Evolutionary conservation across 2,329 filamentous ascomycete species (phyloP).

Genomic region (Raffaelea deltoideospora): DNA sequence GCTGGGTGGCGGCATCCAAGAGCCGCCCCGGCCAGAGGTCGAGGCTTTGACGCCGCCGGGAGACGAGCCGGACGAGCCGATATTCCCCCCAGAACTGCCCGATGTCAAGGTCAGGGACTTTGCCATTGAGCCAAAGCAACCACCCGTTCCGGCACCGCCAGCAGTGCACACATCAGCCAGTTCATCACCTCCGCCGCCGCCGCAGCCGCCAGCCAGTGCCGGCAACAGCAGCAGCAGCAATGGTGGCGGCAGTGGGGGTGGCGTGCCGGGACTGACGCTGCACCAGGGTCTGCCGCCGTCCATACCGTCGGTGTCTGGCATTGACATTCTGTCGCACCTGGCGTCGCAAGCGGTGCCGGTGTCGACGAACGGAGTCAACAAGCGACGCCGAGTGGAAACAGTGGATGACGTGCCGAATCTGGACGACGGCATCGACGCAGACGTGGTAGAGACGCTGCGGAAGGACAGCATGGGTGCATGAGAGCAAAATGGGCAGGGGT

Average conservation of each 20-base stretch:
- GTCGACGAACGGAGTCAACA: conserved; percentile 37
- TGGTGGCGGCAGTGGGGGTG: background rate
- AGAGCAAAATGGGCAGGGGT: background rate
- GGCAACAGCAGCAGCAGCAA: background rate
- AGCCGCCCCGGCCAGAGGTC: conserved; percentile 62
- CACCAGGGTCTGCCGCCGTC: no score
- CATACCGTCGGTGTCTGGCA: conserved; percentile 15
- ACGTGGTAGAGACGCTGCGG: conserved; percentile 39
- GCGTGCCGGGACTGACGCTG: background rate
- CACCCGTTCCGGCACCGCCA: no score
- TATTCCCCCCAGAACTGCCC: no score
- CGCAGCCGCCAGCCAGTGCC: background rate
- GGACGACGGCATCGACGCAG: conserved; percentile 40
- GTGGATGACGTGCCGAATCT: conserved; percentile 36
- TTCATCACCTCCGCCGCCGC: background rate
- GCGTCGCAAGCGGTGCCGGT: conserved; percentile 31
- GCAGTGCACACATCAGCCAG: no score
- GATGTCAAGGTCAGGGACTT: no score
- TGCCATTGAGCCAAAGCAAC: no score
- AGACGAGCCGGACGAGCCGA: background rate
- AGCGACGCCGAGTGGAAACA: conserved; percentile 38
- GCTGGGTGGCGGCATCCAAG: conserved; percentile 32
- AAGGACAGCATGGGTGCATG: conserved; percentile 19
- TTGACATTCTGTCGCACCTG: conserved; percentile 24
- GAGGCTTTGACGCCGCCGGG: conserved; percentile 34